Evolutionary conservation across 2,329 filamentous ascomycete genomes (phyloP).

Genomic region (Ceratocystis alfenasii): DNA sequence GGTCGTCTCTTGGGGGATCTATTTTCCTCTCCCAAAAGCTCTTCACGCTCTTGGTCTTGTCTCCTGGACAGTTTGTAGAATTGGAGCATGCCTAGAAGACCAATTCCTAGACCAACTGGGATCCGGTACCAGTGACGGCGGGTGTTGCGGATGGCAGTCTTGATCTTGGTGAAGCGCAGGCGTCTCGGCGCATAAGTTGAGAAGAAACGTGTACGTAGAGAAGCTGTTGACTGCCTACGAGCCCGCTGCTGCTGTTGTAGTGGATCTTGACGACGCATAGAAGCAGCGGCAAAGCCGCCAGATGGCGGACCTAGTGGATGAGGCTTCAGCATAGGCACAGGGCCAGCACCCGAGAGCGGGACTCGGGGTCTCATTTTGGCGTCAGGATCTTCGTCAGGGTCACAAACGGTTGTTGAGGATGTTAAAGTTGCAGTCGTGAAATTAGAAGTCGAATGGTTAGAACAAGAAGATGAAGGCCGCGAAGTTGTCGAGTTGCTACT

Average conservation of each 20-base stretch:
- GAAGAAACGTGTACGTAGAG: conserved; percentile 18
- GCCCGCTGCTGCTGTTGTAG: conserved; percentile 8
- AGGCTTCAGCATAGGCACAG: conserved; percentile 21
- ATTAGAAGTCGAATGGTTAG: conserved; percentile 8
- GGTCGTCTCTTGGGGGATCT: conserved; percentile 38
- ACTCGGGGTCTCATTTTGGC: conserved; percentile 20
- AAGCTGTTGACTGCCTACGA: conserved; percentile 11
- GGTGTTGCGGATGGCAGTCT: conserved; percentile 18
- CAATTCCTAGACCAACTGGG: conserved; percentile 73
- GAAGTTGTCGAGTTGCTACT: conserved; percentile 7
- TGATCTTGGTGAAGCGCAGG: conserved; percentile 20
- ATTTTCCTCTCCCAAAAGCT: conserved; percentile 20
- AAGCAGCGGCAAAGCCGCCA: conserved; percentile 20
- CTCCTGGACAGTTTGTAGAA: conserved; percentile 61
- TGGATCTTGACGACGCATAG: conserved; percentile 17
- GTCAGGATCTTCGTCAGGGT: conserved; percentile 5
- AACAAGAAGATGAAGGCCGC: conserved; percentile 17
- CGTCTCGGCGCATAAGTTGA: conserved; percentile 17
- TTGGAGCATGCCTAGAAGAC: conserved; percentile 70
- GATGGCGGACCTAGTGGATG: conserved; percentile 19
- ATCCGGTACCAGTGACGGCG: conserved; percentile 70
- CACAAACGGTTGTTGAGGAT: conserved; percentile 8
- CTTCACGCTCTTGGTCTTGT: conserved; percentile 27
- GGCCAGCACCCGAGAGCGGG: conserved; percentile 13
- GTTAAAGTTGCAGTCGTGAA: neutral